Percentiles rank a stretch among this genome's conserved stretches.
Evolutionary conservation across 805 yeast species (phyloP).

Genomic region (Saccharomycopsis lassenensis): DNA sequence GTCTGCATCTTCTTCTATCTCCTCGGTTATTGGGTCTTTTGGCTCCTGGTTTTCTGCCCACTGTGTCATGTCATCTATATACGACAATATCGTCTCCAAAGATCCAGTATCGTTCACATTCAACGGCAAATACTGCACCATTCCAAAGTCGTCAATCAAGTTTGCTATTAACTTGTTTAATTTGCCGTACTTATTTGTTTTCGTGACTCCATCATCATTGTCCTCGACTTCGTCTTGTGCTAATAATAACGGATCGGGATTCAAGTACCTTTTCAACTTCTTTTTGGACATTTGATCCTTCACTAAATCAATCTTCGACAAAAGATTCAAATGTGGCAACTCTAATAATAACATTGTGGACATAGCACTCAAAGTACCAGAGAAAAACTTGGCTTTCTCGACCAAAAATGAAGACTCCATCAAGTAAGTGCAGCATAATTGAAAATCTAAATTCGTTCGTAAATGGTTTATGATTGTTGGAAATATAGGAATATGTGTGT

Average conservation of each 20-base stretch:
- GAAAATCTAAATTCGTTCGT: conserved; percentile 68
- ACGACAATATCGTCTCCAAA: conserved; percentile 73
- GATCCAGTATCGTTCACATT: conserved; percentile 69
- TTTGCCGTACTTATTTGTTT: conserved; percentile 42
- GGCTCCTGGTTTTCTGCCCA: conserved; percentile 98
- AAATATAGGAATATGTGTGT: conserved; percentile 87
- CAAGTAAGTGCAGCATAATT: conserved; percentile 83
- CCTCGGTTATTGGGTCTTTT: conserved; percentile 81
- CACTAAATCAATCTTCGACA: conserved; percentile 79
- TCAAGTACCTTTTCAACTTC: conserved; percentile 71
- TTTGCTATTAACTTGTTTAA: conserved; percentile 78
- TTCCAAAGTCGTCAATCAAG: conserved; percentile 93
- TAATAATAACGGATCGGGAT: conserved; percentile 82
- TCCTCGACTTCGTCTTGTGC: conserved; percentile 36
- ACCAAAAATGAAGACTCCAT: conserved; percentile 90
- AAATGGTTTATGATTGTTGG: conserved; percentile 85
- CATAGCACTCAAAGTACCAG: conserved; percentile 96
- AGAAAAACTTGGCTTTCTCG: conserved; percentile 84
- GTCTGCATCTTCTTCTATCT: conserved; percentile 22
- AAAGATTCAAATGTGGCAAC: conserved; percentile 85
- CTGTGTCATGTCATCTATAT: conserved; percentile 93
- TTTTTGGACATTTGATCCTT: conserved; percentile 68
- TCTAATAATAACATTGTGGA: conserved; percentile 94
- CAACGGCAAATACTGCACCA: conserved; percentile 93
- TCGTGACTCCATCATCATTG: conserved; percentile 41